These are phyloP conservation scores for Gossypium turneri DNA, from an alignment of 345 rosid genomes.

Conservation along the genomic window DNA sequence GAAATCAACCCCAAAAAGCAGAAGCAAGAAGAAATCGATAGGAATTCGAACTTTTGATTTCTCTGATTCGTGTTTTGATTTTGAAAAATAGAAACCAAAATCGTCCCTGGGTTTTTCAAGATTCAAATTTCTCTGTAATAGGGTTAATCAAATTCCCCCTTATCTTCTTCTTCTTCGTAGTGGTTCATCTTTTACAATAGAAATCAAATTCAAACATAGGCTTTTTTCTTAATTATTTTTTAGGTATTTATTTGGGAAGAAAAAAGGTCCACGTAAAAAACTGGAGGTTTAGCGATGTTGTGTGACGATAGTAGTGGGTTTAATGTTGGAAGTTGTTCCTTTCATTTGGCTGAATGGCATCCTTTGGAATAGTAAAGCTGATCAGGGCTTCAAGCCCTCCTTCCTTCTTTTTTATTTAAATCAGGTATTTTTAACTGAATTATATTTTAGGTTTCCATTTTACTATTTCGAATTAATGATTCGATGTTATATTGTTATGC, in stretches of 20 bases:
- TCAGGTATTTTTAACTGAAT: conserved; percentile 24
- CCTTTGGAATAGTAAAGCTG: conserved; percentile 57
- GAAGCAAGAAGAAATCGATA: neutral
- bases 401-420: neutral
- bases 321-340: conserved; percentile 40
- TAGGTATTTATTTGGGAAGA: neutral
- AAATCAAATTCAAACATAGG: neutral
- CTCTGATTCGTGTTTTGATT: neutral
- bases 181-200: neutral
- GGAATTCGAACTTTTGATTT: neutral
- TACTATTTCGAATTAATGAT: neutral
- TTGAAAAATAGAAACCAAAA: neutral
- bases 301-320: conserved; percentile 32
- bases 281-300: conserved; percentile 58
- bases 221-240: neutral
- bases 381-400: conserved; percentile 49
- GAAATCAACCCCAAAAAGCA: neutral
- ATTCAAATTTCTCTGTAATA: neutral
- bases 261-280: neutral
- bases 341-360: conserved; percentile 92
- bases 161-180: neutral
- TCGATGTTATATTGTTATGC: neutral
- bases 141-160: neutral
- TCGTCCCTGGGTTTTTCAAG: neutral
- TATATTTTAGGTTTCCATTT: neutral